Evolutionary conservation across 179 eudicot genomes (phyloP).

Genomic region (Sideroxylon spinosum): DNA sequence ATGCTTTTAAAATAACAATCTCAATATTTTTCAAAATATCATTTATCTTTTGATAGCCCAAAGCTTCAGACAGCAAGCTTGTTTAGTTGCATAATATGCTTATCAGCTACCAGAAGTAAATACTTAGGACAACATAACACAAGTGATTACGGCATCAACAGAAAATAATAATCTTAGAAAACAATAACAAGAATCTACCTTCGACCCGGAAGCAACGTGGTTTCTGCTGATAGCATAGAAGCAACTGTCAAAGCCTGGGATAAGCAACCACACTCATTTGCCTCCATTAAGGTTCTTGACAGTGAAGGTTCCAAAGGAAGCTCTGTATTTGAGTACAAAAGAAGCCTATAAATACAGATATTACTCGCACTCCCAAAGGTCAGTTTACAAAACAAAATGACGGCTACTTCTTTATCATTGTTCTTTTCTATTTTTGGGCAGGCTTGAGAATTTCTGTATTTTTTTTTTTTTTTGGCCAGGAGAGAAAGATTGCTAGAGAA

Average conservation of each 20-base stretch:
- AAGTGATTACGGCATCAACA: constrained; percentile 5
- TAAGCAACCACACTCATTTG: constrained; percentile 75
- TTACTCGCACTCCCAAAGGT: neutral
- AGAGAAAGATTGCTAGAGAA: no score
- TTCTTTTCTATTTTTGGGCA: neutral
- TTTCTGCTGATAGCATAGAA: constrained; percentile 95
- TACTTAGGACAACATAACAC: neutral
- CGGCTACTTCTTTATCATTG: neutral
- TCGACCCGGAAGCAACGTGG: constrained; percentile 69
- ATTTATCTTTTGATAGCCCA: no score
- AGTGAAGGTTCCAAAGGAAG: constrained; percentile 97
- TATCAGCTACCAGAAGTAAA: neutral
- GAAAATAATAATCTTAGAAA: constrained; percentile 1
- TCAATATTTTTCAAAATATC: neutral
- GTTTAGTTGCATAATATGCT: neutral
- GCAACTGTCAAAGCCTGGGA: constrained; percentile 91
- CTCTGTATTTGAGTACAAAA: constrained; percentile 36
- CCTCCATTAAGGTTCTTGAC: constrained; percentile 87
- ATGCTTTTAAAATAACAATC: neutral
- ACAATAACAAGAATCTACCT: constrained; percentile 37
- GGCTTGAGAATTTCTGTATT: neutral
- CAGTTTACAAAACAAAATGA: neutral
- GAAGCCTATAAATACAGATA: constrained; percentile 1
- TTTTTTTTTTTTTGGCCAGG: no score
- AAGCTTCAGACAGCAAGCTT: neutral